Evolutionary conservation across 768 basidiomycete species (phyloP).

Genomic region (Macrolepiota fuliginosa): DNA sequence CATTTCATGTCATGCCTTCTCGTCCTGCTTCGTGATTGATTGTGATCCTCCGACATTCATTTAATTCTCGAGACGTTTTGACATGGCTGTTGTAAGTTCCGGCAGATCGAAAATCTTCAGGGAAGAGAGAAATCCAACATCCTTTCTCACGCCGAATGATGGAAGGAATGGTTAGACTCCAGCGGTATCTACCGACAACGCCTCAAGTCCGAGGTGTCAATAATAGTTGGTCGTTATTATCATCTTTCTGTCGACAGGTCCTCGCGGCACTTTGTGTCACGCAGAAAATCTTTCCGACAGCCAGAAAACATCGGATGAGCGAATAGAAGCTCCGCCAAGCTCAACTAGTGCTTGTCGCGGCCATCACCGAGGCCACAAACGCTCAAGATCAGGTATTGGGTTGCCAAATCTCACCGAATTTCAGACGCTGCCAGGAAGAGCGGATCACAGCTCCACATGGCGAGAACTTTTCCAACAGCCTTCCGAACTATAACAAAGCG

Average conservation of each 20-base stretch:
- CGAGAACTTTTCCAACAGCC: no score
- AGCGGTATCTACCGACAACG: not conserved
- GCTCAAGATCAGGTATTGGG: no score
- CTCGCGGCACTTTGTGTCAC: not conserved
- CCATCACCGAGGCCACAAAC: no score
- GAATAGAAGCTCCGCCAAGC: no score
- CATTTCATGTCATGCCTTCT: not conserved
- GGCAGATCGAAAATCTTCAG: not conserved
- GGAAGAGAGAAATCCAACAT: not conserved
- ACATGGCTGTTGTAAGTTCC: not conserved
- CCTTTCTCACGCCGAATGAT: not conserved
- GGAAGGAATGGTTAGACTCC: not conserved
- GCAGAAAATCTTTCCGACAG: not conserved
- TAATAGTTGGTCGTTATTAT: not conserved
- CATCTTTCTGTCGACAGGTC: not conserved
- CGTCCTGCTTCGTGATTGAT: constrained; percentile 5
- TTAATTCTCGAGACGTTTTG: not conserved
- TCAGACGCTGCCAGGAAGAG: no score
- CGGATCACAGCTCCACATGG: no score
- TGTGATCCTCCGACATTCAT: not conserved
- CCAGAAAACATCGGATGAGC: no score
- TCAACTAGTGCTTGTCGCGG: no score
- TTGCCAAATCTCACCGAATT: no score
- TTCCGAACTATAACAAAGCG: no score
- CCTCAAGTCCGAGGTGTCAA: not conserved